Percentiles rank a stretch among this genome's conserved stretches.
phyloP scores from a whole-genome alignment of 163 green algal genomes.

The Chlorella variabilis region DNA sequence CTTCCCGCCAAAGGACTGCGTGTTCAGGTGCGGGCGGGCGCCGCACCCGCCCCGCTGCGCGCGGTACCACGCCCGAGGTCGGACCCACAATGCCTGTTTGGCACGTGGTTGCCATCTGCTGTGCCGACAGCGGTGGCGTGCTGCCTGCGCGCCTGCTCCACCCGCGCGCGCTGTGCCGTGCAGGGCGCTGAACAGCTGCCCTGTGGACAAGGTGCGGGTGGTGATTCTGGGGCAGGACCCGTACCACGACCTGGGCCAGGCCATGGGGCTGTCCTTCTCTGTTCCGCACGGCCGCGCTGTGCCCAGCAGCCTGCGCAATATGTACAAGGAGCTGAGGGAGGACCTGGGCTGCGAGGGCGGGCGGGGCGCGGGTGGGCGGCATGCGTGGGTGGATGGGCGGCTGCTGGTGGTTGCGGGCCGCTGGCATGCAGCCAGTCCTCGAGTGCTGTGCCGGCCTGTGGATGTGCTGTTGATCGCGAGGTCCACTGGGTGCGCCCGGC shows the following conservation, averaged over 20 bases:
- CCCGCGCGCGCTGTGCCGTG: background rate
- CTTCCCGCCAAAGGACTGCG: conserved; percentile 69
- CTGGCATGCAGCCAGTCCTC: too few species aligned
- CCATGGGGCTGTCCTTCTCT: conserved; percentile 94
- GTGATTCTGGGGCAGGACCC: conserved; percentile 96
- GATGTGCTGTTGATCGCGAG: too few species aligned
- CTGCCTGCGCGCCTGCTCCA: background rate
- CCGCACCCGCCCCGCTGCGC: too few species aligned
- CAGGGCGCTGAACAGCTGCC: conserved; percentile 64
- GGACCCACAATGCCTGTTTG: too few species aligned
- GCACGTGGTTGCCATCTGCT: background rate
- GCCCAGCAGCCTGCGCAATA: conserved; percentile 88
- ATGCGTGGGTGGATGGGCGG: background rate
- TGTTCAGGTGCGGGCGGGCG: conserved; percentile 68
- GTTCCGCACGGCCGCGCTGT: conserved; percentile 73
- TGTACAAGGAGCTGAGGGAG: conserved; percentile 87
- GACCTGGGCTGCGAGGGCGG: conserved; percentile 64
- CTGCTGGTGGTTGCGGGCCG: too few species aligned
- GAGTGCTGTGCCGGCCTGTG: too few species aligned
- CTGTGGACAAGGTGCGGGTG: conserved; percentile 74
- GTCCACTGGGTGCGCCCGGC: too few species aligned
- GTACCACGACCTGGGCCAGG: conserved; percentile 90
- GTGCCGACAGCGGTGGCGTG: background rate
- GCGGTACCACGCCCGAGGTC: too few species aligned
- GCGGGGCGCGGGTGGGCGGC: conserved; percentile 46